A percentile compares a stretch with the other conserved stretches of the same genome.
phyloP scores from a whole-genome alignment of 2,329 filamentous ascomycete species.

The Aurifilum marmelostoma region DNA sequence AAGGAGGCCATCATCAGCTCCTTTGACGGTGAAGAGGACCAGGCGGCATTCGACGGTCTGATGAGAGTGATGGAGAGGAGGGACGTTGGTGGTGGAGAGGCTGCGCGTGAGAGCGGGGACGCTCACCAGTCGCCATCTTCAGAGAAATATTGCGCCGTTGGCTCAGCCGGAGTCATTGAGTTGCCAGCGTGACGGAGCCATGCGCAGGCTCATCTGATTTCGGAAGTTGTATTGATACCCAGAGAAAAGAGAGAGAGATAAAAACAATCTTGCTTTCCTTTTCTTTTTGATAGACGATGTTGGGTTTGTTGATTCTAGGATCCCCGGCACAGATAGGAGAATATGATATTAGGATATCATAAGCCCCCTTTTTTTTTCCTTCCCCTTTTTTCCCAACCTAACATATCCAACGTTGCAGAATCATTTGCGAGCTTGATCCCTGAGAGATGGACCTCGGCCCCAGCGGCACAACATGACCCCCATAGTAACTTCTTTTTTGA shows the following conservation, averaged over 20 bases:
- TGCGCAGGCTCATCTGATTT: neutral
- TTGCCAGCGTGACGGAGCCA: neutral
- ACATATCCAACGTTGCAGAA: neutral
- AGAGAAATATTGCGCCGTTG: neutral
- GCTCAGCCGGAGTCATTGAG: neutral
- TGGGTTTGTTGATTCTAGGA: neutral
- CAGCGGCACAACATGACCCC: neutral
- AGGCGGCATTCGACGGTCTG: constrained; percentile 20
- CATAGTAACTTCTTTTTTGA: too few relatives aligned
- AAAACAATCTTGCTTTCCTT: neutral
- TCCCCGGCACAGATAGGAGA: neutral
- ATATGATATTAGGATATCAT: neutral
- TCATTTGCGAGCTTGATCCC: neutral
- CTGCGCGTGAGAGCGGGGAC: neutral
- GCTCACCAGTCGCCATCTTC: neutral
- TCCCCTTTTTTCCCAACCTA: too few relatives aligned
- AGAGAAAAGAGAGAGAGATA: too few relatives aligned
- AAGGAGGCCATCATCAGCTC: constrained; percentile 26
- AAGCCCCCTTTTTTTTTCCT: too few relatives aligned
- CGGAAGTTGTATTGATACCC: neutral
- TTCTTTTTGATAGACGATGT: neutral
- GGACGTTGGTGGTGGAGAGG: neutral
- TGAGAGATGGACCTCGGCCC: neutral
- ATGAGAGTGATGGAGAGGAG: constrained; percentile 13
- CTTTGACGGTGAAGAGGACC: constrained; percentile 26